These are phyloP conservation scores for Scytalidium lignicola DNA, from an alignment of 2,329 filamentous ascomycete genomes.

Conservation along the genomic window DNA sequence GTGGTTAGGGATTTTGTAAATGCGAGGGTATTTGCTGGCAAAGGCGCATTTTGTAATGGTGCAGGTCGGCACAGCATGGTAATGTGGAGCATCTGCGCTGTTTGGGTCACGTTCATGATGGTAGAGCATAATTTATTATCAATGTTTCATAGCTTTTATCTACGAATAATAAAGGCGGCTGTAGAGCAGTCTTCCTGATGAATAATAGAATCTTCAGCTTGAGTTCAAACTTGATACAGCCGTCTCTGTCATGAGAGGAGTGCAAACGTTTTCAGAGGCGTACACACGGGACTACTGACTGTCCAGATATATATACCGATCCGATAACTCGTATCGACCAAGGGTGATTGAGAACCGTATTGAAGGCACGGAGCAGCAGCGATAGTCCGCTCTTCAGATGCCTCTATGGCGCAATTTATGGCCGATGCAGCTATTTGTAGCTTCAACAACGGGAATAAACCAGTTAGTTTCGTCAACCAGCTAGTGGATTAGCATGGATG, in stretches of 20 bases:
- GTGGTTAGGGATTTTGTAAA: background rate
- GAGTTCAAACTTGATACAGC: background rate
- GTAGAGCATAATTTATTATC: background rate
- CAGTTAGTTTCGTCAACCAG: slow-evolving; percentile 35
- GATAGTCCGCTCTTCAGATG: too few species aligned
- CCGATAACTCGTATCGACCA: too few species aligned
- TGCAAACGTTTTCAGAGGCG: too few species aligned
- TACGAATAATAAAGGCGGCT: background rate
- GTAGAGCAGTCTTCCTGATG: background rate
- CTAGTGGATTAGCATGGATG: slow-evolving; percentile 75
- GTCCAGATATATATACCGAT: too few species aligned
- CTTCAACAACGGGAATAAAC: background rate
- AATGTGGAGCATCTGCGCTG: too few species aligned
- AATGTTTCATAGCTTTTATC: background rate
- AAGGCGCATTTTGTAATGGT: background rate
- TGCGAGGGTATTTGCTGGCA: background rate
- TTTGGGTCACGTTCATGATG: background rate
- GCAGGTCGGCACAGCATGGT: too few species aligned
- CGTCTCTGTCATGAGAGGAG: too few species aligned
- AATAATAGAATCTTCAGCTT: background rate
- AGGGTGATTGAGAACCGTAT: too few species aligned
- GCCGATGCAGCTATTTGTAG: background rate
- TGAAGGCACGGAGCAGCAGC: too few species aligned
- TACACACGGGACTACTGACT: too few species aligned
- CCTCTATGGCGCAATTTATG: too few species aligned